phyloP scores from a whole-genome alignment of 2,329 filamentous ascomycete species.

The Sporothrix euskadiensis region DNA sequence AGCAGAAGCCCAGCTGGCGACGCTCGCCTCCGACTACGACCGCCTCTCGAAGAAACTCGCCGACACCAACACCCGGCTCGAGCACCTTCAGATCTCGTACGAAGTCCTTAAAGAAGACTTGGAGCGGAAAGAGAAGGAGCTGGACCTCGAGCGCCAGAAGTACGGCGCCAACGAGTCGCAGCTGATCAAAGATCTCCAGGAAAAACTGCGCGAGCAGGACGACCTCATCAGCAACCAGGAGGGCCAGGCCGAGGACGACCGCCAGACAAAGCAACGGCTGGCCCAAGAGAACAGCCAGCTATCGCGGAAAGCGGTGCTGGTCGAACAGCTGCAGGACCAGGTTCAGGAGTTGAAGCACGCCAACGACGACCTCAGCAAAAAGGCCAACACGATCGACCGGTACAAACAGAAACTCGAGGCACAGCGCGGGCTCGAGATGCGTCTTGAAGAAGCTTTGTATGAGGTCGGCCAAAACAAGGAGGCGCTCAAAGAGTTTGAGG shows the following conservation, averaged over 20 bases:
- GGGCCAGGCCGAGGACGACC: conserved; percentile 59
- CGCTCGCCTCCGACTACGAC: conserved; percentile 54
- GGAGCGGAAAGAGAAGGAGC: conserved; percentile 55
- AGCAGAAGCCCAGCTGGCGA: conserved; percentile 57
- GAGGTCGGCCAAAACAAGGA: conserved; percentile 57
- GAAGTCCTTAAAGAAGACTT: conserved; percentile 67
- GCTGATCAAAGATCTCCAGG: conserved; percentile 56
- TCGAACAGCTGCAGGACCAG: conserved; percentile 58
- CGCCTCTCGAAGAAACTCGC: conserved; percentile 58
- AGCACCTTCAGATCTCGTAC: conserved; percentile 61
- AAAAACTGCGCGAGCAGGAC: conserved; percentile 65
- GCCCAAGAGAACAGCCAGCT: conserved; percentile 52
- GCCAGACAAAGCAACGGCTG: conserved; percentile 48
- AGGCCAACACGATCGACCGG: conserved; percentile 63
- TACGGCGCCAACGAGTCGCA: conserved; percentile 55
- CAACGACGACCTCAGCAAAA: conserved; percentile 60
- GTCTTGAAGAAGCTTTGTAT: conserved; percentile 57
- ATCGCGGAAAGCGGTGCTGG: conserved; percentile 49
- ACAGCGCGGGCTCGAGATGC: conserved; percentile 56
- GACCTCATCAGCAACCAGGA: conserved; percentile 71
- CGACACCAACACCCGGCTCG: conserved; percentile 60
- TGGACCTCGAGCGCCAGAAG: conserved; percentile 55
- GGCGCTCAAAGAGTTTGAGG: conserved; percentile 43
- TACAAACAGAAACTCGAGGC: conserved; percentile 64
- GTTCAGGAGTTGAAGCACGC: conserved; percentile 60